Evolutionary conservation across 192 early-diverging fungal species (phyloP), one percentile per base, ranked within the genome.

Genomic region (Backusella sp.): DNA sequence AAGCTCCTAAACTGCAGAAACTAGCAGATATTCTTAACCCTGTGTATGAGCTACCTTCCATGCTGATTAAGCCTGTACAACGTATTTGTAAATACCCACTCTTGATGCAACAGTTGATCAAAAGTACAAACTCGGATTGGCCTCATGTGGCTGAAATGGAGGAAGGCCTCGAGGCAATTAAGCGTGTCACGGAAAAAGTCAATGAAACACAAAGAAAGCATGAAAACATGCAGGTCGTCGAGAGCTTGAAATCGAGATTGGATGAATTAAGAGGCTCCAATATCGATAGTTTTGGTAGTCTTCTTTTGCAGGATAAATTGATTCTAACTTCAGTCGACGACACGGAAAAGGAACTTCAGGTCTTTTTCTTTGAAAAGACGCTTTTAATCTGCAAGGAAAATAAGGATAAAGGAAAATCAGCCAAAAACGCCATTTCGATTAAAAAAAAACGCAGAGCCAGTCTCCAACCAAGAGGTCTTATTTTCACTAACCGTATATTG

Each of bases 51-150:
- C 82, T 99, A 75, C 94, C 94, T 21, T 94, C 92, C 14, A 93
- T 94, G 84, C 87, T 99, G 70, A 99, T 99, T 86, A 97, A 98
- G 76, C 98, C 98, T 4, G 90, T 99, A 7, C 98, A 99, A 84
- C 91, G 98, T 68, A 94, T 99, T 72, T 97, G 97, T 87, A 97
- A 97, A 87, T 99, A 99, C 86, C 97, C 97, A 59, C 84, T 99
- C 68, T 88, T 99, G 17, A 84, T 96, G 73, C 85, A 87, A 75
- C 92, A 92, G 72, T 80, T 91, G 68, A 81, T 89, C 79, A 92
- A 92, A 79, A 85, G 85, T 75, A 92, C 88, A 46, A 85, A 92
- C 74, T 81, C 86, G 59, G 68, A 80, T 37, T 88, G 86, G 72
- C 87, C 88, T 23, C 79, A 86, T 72, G 86, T 88, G 72, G 68